Base-by-base conservation (phyloP, 2,329 filamentous ascomycete genomes). In the Phialocephala subalpina region DNA sequence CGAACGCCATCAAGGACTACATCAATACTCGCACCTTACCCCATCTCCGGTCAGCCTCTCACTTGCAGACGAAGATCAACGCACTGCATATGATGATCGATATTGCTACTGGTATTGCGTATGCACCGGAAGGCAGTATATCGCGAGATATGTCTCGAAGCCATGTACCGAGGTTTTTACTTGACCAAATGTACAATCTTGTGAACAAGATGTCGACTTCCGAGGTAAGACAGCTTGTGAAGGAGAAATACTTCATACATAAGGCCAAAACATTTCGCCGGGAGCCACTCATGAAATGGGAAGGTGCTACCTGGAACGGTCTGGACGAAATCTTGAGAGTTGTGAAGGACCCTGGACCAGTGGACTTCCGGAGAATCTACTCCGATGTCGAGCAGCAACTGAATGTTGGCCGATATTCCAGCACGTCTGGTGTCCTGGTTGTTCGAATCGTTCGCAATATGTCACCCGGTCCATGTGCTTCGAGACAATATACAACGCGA, bases 401-500 rank as follows among this genome's bases (percentile, higher is more conserved):
- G 22, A 56, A 56, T 8, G 3, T 8, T 8, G 27, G 18, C 16
- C 27, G 59, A 6, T 60, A 45, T n/a, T 42, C 38, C 9, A 33
- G 38, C 38, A 36, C 27, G 20, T 33, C 38, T 56, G 53, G 38
- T 16, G 52, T 49, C 25, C 27, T 35, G 18, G 49, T 67, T 47
- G 47, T 65, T 22, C 66, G 53, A 36, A 56, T 61, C 35, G 63
- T 70, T 20, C 58, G 57, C 40, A 64, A 63, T 25, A 62, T 33
- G 36, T 69, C 5, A 58, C 49, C n/a, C 35, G 36, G 20, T 33
- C 22, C 14, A 58, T 49, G 25, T 65, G 60, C 42, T 67, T 67
- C 42, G 55, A 67, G 57, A 69, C 63, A n/a, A 67, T 63, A 22
- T 66, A 66, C 29, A 67, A 67, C 22, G 67, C 67, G 3, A 52